Base-by-base conservation (phyloP, 495 filamentous ascomycete species). In the Penicillium bovifimosum region DNA sequence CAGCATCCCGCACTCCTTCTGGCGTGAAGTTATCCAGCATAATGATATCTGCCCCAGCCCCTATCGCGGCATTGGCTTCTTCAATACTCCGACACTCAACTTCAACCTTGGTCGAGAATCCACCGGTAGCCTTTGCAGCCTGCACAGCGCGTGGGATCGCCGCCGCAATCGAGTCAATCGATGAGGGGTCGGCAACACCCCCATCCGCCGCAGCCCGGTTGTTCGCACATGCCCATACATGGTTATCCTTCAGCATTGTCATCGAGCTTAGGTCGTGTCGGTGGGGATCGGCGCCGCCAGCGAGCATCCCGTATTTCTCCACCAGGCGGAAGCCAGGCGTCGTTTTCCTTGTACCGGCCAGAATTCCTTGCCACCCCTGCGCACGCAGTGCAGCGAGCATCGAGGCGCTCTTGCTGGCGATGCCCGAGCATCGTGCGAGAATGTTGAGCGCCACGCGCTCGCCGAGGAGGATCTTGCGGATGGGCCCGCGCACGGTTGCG, bases 211-310 rank as follows among this genome's bases (percentile, higher is more conserved):
- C 64, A 7, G 69, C 59, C 3, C 55, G 32, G 47, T 75, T 75
- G 51, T 81, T 80, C 6, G 77, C 80, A 56, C 85, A 84, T 34
- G 88, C 87, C 86, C 89, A 95, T 27, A 98, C 83, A 67, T 98
- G 93, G 66, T 98, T 98, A 70, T 98, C 93, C 74, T 98, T 98
- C 44, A 98, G 77, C 93, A 98, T 98, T 20, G 87, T 90, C 93
- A 98, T 97, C 38, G 84, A 78, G 55, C 85, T 90, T 33, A 98
- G 72, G 69, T 97, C 95, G 69, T 96, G 88, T 11, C 93, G 80
- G 64, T 98, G 95, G 1, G 85, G 81, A 64, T 98, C 93, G 29
- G 86, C 88, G 14, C 95, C 95, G 16, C 91, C 93, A 11, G 96
- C 84, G 11, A 96, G 73, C 83, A 98, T 95, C 44, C 89, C 93